Percentiles rank a stretch among this genome's conserved stretches.
Evolutionary conservation across 345 rosid genomes (phyloP).

Genomic region (Eucalyptus albens): DNA sequence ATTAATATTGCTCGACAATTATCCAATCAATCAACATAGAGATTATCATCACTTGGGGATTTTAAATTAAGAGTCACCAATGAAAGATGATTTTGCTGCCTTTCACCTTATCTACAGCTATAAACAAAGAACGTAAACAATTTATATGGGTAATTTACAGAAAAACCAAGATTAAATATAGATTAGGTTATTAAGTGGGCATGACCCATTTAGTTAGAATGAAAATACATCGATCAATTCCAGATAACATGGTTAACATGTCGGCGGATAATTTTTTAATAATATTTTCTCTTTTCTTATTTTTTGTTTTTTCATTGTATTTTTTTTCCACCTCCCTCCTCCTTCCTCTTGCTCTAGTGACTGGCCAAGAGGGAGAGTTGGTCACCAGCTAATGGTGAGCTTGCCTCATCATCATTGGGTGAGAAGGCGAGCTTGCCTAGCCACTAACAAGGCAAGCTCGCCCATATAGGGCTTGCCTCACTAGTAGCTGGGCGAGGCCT

Average conservation of each 20-base stretch:
- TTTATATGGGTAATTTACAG: background rate
- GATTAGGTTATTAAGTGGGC: background rate
- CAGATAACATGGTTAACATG: background rate
- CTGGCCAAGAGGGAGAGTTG: accelerated
- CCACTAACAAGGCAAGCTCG: accelerated
- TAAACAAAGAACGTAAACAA: background rate
- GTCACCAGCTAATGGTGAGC: accelerated
- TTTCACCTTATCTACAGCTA: background rate
- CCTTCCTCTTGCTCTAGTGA: too few relatives aligned
- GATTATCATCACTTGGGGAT: background rate
- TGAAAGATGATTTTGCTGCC: background rate
- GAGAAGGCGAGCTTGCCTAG: too few relatives aligned
- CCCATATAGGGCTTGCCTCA: too few relatives aligned
- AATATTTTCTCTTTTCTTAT: too few relatives aligned
- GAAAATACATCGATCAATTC: accelerated
- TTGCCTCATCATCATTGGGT: too few relatives aligned
- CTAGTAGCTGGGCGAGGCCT: accelerated
- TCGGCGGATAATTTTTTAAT: accelerated
- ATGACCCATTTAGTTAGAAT: background rate
- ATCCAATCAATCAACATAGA: background rate
- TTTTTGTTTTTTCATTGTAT: too few relatives aligned
- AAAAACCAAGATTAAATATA: background rate
- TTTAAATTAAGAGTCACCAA: background rate
- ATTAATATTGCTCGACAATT: background rate
- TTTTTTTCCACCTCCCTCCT: too few relatives aligned